Conservation (phyloP, 2,329 filamentous ascomycete species). For the Botrytis aclada region DNA sequence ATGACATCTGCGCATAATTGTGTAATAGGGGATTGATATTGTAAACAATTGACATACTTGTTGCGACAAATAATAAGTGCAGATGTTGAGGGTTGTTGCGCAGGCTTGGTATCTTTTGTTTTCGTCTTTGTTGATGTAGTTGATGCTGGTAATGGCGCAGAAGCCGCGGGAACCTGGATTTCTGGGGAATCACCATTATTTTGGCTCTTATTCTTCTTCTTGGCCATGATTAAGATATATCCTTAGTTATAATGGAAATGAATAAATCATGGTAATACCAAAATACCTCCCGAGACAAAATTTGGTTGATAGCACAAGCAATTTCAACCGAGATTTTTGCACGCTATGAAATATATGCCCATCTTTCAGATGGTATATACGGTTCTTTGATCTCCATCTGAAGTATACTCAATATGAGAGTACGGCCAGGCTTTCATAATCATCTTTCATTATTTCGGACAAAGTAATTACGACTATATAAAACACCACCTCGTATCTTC, state of each 20-base stretch:
- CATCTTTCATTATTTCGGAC: slow-evolving; percentile 13
- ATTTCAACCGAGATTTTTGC: slow-evolving; percentile 22
- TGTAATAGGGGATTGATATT: not conserved
- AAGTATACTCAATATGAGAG: not conserved
- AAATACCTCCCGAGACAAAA: slow-evolving; percentile 17
- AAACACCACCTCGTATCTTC: slow-evolving; percentile 11
- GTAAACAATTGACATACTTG: slow-evolving; percentile 53
- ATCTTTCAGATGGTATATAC: not conserved
- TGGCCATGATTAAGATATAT: slow-evolving; percentile 42
- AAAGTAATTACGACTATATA: slow-evolving; percentile 20
- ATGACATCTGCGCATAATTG: slow-evolving; percentile 3
- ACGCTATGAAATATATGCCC: slow-evolving; percentile 17
- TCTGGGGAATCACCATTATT: slow-evolving; percentile 33
- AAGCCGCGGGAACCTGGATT: slow-evolving; percentile 23
- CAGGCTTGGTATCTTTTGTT: slow-evolving; percentile 33
- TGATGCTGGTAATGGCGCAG: slow-evolving; percentile 25
- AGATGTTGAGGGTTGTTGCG: slow-evolving; percentile 43
- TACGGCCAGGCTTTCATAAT: not conserved
- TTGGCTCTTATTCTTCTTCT: slow-evolving; percentile 47
- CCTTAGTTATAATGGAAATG: not conserved
- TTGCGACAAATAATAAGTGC: slow-evolving; percentile 63
- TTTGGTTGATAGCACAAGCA: slow-evolving; percentile 20
- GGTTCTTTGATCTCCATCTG: not conserved
- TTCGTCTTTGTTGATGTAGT: slow-evolving; percentile 31
- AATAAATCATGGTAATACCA: slow-evolving; percentile 16